A percentile compares a stretch with the other conserved stretches of the same genome.
Evolutionary conservation across 805 yeast genomes (phyloP).

Genomic region (Torulaspora delbrueckii): DNA sequence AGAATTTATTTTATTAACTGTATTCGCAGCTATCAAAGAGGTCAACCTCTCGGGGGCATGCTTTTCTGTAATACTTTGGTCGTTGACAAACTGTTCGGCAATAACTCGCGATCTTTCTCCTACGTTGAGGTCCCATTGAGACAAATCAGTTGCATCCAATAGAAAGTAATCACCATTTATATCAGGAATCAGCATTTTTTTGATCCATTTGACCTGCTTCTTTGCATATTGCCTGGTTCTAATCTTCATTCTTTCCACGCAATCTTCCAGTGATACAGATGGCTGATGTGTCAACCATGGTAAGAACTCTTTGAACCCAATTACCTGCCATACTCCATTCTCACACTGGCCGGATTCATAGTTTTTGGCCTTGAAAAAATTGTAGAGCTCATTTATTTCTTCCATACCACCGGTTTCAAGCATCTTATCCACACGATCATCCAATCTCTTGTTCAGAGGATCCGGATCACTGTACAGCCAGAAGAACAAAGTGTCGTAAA

Average conservation of each 20-base stretch:
- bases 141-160: constrained; percentile 71
- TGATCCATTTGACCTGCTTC: constrained; percentile 87
- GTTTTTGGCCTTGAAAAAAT: constrained; percentile 35
- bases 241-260: constrained; percentile 73
- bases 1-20: constrained; percentile 4
- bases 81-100: constrained; percentile 38
- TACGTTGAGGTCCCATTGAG: constrained; percentile 56
- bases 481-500: constrained; percentile 59
- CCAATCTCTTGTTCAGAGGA: constrained; percentile 58
- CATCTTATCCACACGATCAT: constrained; percentile 81
- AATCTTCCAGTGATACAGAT: constrained; percentile 36
- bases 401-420: constrained; percentile 58
- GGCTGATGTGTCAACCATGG: constrained; percentile 51
- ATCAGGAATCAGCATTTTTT: constrained; percentile 61
- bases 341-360: constrained; percentile 45
- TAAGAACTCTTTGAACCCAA: constrained; percentile 85
- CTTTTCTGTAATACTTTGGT: constrained; percentile 11
- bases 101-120: constrained; percentile 50
- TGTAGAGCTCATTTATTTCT: constrained; percentile 62
- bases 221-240: constrained; percentile 84
- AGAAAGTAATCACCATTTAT: constrained; percentile 57
- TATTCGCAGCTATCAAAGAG: constrained; percentile 23
- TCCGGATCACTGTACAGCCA: constrained; percentile 76
- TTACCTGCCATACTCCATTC: constrained; percentile 87
- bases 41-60: constrained; percentile 40